Base-by-base conservation (phyloP, 2,329 filamentous ascomycete genomes). In the Aspergillus terreus region DNA sequence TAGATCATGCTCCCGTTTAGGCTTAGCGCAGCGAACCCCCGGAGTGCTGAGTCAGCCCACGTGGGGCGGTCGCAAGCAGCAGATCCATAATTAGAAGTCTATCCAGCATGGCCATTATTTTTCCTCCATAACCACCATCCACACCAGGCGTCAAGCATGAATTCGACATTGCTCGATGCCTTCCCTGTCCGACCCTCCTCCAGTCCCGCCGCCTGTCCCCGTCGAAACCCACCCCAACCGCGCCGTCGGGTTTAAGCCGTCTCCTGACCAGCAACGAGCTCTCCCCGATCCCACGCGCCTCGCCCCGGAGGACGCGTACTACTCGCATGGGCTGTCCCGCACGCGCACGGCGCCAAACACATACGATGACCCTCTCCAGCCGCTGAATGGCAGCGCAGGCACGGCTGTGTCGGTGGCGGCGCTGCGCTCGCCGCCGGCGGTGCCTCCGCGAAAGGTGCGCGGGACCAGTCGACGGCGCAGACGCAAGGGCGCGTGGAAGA, bases 401-500 rank as follows among this genome's bases (percentile, higher is more conserved):
- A 78, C 56, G 51, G 68, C 62, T 52, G 66, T 58, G 42, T 66
- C 70, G 32, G 58, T 72, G 58, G 63, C 77, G 44, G 76, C 73
- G 21, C 58, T 76, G 52, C 66, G 72, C 53, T 67, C 72, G 33
- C 70, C 67, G 45, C 71, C 69, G 35, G 71, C 71, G 21, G 68
- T 72, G 12, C 68, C 69, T 19, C 67, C 67, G n/a, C 63, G 63
- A 44, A 68, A 72, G 58, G 65, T 77, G 43, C 74, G 81, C 50
- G 80, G 80, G 40, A 78, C 84, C 15, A 87, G 83, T 58, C 76
- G 83, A 45, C 88, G 85, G 59, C 80, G 87, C 44, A 79, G 84
- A 62, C 79, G 86, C 58, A 89, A 86, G 65, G 82, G 84, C 46
- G 83, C 83, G 10, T 97, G 92, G 89, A 95, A 95, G 79, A 97